These are phyloP conservation scores for Xylaria sp. DNA, from an alignment of 2,329 filamentous ascomycete genomes.

Conservation along the genomic window DNA sequence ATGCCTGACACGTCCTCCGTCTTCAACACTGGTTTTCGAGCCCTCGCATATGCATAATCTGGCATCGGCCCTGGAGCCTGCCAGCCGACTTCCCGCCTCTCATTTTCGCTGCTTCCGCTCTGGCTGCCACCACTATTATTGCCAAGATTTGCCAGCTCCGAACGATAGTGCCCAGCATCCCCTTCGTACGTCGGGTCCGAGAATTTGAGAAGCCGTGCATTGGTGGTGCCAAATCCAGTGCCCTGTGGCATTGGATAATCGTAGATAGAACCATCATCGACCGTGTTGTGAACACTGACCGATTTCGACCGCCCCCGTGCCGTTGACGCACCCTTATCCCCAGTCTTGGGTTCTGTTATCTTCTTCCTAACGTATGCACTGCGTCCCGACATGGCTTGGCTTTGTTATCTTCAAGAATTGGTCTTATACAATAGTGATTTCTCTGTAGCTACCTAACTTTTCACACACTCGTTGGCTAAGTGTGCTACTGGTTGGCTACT, in stretches of 20 bases:
- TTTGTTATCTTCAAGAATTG: background rate
- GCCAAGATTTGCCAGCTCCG: slow-evolving; percentile 42
- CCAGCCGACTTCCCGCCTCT: slow-evolving; percentile 46
- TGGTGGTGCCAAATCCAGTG: slow-evolving; percentile 56
- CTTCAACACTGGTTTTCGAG: slow-evolving; percentile 56
- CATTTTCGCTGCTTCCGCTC: slow-evolving; percentile 53
- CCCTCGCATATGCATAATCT: slow-evolving; percentile 57
- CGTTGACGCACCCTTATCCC: slow-evolving; percentile 44
- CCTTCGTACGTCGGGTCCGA: slow-evolving; percentile 53
- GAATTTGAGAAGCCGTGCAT: slow-evolving; percentile 59
- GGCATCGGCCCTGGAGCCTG: slow-evolving; percentile 51
- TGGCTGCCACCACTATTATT: slow-evolving; percentile 52
- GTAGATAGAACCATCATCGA: slow-evolving; percentile 53
- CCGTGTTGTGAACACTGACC: slow-evolving; percentile 49
- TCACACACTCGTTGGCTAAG: slow-evolving; percentile 18
- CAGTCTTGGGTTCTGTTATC: slow-evolving; percentile 60
- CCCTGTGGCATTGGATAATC: slow-evolving; percentile 54
- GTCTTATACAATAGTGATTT: background rate
- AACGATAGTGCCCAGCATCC: slow-evolving; percentile 45
- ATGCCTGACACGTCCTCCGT: slow-evolving; percentile 64
- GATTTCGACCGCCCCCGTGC: slow-evolving; percentile 51
- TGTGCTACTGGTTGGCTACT: slow-evolving; percentile 21
- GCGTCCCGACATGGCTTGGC: slow-evolving; percentile 63
- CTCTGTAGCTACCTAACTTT: slow-evolving; percentile 9
- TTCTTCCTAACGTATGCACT: slow-evolving; percentile 69